Conservation (phyloP, 257 asterid species). For the Nicotiana sylvestris region DNA sequence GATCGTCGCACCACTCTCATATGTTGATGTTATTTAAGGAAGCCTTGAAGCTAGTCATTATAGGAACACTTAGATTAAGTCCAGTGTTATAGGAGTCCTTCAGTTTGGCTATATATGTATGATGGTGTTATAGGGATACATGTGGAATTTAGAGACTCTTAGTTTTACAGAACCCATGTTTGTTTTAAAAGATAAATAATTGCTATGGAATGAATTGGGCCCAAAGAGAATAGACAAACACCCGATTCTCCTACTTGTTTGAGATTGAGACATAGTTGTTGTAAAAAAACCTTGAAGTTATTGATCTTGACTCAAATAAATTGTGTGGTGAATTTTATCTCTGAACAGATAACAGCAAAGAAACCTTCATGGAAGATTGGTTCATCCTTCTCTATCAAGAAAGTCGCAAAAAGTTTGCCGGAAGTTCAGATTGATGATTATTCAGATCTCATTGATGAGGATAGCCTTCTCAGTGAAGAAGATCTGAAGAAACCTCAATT, state of each 20-base stretch:
- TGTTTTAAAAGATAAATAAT: not conserved
- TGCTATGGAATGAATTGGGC: not conserved
- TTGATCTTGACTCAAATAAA: not conserved
- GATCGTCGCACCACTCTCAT: not conserved
- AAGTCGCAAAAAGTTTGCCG: conserved; percentile 45
- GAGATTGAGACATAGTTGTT: not conserved
- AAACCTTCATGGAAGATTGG: conserved; percentile 90
- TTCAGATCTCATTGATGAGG: conserved; percentile 83
- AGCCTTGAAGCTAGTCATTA: not conserved
- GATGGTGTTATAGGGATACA: not conserved
- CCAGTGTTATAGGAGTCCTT: not conserved
- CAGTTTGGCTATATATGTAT: not conserved
- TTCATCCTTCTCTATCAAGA: conserved; percentile 76
- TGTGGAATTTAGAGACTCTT: not conserved
- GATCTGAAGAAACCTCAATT: conserved; percentile 80
- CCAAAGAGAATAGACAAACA: not conserved
- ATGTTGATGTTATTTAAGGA: too few species aligned
- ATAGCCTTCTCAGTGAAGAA: conserved; percentile 86
- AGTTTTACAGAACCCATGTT: not conserved
- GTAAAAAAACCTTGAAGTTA: not conserved
- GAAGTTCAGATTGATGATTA: conserved; percentile 70
- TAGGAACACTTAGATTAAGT: not conserved
- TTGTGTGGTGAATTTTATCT: not conserved
- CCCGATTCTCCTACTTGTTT: not conserved
- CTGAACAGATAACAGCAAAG: conserved; percentile 53